A percentile compares a stretch with the other conserved stretches of the same genome.
These are phyloP conservation scores for Ogataea ganodermae DNA, from an alignment of 805 yeast genomes.

Conservation along the genomic window DNA sequence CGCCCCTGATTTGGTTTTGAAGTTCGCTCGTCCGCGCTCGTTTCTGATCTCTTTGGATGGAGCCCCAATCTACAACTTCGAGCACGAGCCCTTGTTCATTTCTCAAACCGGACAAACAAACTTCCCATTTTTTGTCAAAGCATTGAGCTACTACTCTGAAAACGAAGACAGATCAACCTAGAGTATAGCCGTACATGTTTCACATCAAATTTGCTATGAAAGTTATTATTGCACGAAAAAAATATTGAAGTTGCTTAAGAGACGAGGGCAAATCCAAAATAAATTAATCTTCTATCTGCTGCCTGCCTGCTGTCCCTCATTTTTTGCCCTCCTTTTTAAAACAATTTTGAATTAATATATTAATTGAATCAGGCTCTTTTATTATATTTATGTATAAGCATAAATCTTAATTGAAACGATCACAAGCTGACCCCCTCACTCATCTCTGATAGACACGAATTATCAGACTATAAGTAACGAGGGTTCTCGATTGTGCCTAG, in stretches of 20 bases:
- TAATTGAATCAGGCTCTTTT: not conserved
- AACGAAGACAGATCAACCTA: not conserved
- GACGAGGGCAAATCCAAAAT: not conserved
- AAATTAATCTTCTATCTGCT: not conserved
- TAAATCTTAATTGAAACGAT: too few relatives aligned
- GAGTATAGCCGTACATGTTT: not conserved
- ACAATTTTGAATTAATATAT: not conserved
- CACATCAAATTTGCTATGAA: not conserved
- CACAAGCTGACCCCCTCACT: too few relatives aligned
- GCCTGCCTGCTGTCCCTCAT: not conserved
- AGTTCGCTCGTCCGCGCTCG: slow-evolving; percentile 18
- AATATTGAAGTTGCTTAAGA: too few relatives aligned
- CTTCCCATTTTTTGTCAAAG: slow-evolving; percentile 20
- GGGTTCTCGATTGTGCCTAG: not conserved
- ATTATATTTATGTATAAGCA: too few relatives aligned
- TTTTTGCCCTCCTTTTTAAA: not conserved
- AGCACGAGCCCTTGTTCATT: slow-evolving; percentile 14
- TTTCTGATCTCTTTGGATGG: slow-evolving; percentile 21
- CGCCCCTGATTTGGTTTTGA: slow-evolving; percentile 24
- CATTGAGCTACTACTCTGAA: slow-evolving; percentile 11
- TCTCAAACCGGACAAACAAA: slow-evolving; percentile 10
- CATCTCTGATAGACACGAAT: too few relatives aligned
- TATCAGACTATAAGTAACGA: too few relatives aligned
- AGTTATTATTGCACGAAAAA: not conserved
- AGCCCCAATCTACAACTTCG: slow-evolving; percentile 21